phyloP scores from a whole-genome alignment of 164 flowering plant species.

The Pachysandra terminalis region DNA sequence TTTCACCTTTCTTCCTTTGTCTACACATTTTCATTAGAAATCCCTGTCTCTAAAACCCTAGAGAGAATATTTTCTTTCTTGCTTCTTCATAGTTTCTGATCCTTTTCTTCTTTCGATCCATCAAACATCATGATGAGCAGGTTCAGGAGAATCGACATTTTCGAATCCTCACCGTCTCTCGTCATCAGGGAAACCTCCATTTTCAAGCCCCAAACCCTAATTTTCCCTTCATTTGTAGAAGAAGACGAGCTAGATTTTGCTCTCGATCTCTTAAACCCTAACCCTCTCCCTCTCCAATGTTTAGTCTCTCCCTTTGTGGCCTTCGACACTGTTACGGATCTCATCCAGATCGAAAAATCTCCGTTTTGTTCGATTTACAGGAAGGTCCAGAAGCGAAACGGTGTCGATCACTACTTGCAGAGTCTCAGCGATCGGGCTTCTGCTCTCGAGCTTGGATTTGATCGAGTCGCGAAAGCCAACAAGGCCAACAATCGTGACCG shows the following conservation, averaged over 20 bases:
- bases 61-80: not conserved
- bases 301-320: conserved; percentile 21
- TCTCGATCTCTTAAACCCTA: conserved; percentile 29
- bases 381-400: conserved; percentile 21
- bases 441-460: conserved; percentile 46
- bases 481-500: conserved; percentile 17
- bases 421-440: conserved; percentile 50
- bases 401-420: conserved; percentile 32
- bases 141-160: conserved; percentile 42
- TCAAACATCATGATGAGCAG: conserved; percentile 36
- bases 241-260: conserved; percentile 29
- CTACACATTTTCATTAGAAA: not conserved
- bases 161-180: conserved; percentile 35
- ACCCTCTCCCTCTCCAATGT: conserved; percentile 19
- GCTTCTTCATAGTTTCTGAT: not conserved
- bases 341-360: conserved; percentile 46
- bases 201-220: conserved; percentile 21
- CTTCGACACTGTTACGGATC: conserved; percentile 50
- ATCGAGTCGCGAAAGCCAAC: conserved; percentile 18
- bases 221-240: conserved; percentile 29
- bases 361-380: conserved; percentile 35
- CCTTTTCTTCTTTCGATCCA: not conserved
- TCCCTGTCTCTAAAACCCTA: not conserved
- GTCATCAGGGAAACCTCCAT: conserved; percentile 35
- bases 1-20: not conserved